Percentiles rank a stretch among this genome's conserved stretches.
Conservation (phyloP, 2,329 filamentous ascomycete species). For the Neofusicoccum kwambonambiense region DNA sequence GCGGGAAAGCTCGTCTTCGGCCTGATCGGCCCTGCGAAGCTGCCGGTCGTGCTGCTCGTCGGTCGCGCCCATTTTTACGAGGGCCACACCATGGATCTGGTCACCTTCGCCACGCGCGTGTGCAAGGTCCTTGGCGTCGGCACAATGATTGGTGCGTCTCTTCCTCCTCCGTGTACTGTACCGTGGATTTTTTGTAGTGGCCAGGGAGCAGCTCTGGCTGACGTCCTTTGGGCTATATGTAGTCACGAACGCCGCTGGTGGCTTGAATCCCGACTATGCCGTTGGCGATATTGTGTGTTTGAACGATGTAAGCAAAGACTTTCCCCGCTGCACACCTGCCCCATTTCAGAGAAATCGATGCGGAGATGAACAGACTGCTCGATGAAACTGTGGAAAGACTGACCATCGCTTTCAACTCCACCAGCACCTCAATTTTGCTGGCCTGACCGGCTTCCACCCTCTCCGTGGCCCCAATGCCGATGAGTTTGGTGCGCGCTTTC, state of each 20-base stretch:
- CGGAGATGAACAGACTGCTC: background rate
- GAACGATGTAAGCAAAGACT: constrained; percentile 54
- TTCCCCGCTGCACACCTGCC: background rate
- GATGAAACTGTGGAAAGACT: background rate
- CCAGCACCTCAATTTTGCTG: constrained; percentile 63
- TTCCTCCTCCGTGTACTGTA: background rate
- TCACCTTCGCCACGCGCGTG: constrained; percentile 64
- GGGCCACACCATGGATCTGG: constrained; percentile 61
- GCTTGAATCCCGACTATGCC: constrained; percentile 61
- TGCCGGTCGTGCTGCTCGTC: constrained; percentile 62
- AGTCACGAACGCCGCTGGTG: constrained; percentile 68
- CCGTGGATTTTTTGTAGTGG: background rate
- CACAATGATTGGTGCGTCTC: constrained; percentile 53
- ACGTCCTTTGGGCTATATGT: constrained; percentile 10
- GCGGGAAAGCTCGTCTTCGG: constrained; percentile 66
- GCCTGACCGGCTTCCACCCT: constrained; percentile 60
- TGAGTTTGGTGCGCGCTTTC: constrained; percentile 62
- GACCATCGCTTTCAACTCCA: constrained; percentile 18
- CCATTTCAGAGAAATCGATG: background rate
- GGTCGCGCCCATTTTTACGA: constrained; percentile 68
- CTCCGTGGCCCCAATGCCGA: constrained; percentile 62
- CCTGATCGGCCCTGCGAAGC: constrained; percentile 52
- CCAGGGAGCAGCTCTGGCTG: constrained; percentile 22
- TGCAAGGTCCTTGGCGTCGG: constrained; percentile 62
- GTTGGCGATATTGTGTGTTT: constrained; percentile 66